Evolutionary conservation across 257 asterid species (phyloP).

Genomic region (Marsdenia floribunda): DNA sequence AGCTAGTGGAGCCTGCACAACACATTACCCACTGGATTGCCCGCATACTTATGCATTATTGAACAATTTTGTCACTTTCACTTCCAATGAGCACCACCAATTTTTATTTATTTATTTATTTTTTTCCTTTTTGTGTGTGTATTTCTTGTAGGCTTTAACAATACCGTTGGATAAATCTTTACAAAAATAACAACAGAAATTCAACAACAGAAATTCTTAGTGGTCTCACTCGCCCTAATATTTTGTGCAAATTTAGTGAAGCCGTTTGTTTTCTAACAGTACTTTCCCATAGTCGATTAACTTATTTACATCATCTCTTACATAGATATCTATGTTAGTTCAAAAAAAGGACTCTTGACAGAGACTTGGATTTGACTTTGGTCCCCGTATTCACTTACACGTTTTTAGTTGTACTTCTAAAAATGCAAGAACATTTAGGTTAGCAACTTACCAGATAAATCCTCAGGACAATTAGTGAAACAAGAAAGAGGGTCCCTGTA

Average conservation of each 20-base stretch:
- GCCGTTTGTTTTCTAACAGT: neutral
- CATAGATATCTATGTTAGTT: neutral
- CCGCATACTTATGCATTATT: neutral
- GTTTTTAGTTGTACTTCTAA: neutral
- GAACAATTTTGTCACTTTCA: neutral
- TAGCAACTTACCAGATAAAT: constrained; percentile 63
- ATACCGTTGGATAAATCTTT: neutral
- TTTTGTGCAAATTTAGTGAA: neutral
- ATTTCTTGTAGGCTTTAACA: neutral
- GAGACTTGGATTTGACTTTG: neutral
- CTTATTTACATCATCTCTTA: neutral
- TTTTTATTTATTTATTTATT: too few species aligned
- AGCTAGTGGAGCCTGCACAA: neutral
- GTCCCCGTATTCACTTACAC: neutral
- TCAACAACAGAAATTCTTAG: too few species aligned
- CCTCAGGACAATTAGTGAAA: constrained; percentile 72
- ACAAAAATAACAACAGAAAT: neutral
- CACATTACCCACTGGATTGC: neutral
- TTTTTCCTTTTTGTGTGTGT: neutral
- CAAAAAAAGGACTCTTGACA: neutral
- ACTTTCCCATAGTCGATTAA: neutral
- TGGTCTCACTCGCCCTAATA: neutral
- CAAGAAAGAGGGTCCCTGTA: constrained; percentile 80
- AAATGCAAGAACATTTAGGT: neutral
- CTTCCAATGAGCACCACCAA: neutral